Base-by-base conservation (phyloP, 2,329 filamentous ascomycete species). In the Penicillium expansum region DNA sequence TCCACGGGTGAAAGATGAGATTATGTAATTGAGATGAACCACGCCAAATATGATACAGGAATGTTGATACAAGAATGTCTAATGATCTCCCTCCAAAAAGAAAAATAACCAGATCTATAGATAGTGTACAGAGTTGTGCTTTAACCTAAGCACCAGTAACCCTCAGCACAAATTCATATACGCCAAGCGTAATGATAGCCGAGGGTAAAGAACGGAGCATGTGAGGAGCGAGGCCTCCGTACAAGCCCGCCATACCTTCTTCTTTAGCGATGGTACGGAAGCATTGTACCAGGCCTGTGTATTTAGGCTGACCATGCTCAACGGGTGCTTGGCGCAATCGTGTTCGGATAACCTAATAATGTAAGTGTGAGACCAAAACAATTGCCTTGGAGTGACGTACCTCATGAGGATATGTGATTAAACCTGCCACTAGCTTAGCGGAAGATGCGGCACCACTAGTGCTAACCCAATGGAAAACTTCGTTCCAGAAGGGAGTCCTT, bases 331-430 rank as follows among this genome's bases (percentile, higher is more conserved):
- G 71, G 32, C 70, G 69, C 32, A 74, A 61, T 47, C 72, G 61
- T 41, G 72, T 74, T 58, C 72, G 65, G 14, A 74, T 67, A 33
- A 74, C 71, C 72, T 74, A 44, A 18, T 8, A 22, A 56, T 44
- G 18, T 52, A 7, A 42, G 32, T 18, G 16, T 48, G 24, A 35
- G 29, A 9, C 10, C 1, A 4, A 14, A 22, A 18, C 16, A 14
- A 29, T n/a, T 22, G 14, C 20, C 13, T 2, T 1, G 4, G 32
- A 24, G 35, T 5, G 20, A 41, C 62, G 38, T 65, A 71, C 71
- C 66, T 74, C 71, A 45, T 74, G 70, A 14, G 71, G 71, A 59
- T 74, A 74, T 22, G 71, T 69, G 11, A 72, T 64, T 47, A 73
- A 52, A 39, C 66, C 67, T 13, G 71, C 70, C 56, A 67, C 63